These are phyloP conservation scores for Linnemannia elongata DNA, from an alignment of 192 early-diverging fungal genomes.

Conservation along the genomic window DNA sequence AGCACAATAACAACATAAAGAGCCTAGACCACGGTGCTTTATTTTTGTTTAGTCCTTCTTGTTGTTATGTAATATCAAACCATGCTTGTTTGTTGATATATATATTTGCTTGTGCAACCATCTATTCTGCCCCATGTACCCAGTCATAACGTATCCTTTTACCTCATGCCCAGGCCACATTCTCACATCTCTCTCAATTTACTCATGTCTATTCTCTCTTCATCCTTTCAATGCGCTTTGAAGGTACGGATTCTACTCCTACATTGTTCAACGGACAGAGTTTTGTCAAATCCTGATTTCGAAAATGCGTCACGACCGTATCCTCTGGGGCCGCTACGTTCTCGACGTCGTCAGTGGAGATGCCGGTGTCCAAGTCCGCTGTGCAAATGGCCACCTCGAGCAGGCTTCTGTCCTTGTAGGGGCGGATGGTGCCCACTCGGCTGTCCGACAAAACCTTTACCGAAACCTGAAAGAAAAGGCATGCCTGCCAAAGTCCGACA, in stretches of 20 bases:
- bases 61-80: conserved; percentile 1
- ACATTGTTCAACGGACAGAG: conserved; percentile 14
- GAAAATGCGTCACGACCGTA: neutral
- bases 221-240: neutral
- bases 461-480: conserved; percentile 2
- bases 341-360: conserved; percentile 18
- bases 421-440: conserved; percentile 37
- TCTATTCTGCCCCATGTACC: neutral
- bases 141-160: neutral
- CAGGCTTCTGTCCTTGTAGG: conserved; percentile 33
- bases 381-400: conserved; percentile 13
- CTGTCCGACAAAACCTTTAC: conserved; percentile 28
- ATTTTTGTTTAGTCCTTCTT: neutral
- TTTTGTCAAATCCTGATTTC: conserved; percentile 8
- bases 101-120: neutral
- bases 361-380: conserved; percentile 13
- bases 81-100: neutral
- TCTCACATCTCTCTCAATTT: neutral
- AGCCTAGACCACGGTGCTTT: neutral
- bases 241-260: conserved; percentile 13
- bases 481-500: conserved; percentile 10
- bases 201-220: neutral
- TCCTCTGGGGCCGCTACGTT: conserved; percentile 13
- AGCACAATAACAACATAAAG: neutral
- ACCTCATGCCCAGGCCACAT: neutral